Evolutionary conservation across 2,329 filamentous ascomycete species (phyloP), one percentile per base, ranked within the genome.

Genomic region (Taxawa tesnikishii): DNA sequence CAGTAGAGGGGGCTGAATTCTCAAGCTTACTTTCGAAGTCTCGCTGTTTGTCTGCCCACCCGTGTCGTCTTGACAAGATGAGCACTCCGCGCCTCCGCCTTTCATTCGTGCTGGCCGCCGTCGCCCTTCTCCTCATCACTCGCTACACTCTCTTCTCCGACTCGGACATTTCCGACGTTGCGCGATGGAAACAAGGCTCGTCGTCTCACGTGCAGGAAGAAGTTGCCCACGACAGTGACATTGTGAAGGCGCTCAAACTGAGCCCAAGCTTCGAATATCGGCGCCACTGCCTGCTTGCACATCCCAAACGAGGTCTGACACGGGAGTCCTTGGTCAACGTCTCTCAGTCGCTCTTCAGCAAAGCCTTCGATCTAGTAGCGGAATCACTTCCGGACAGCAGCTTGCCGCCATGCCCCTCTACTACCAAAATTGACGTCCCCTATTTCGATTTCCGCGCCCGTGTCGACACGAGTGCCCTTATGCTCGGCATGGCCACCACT

Each of bases 401-500:
- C 7, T 33, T 43, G 13, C 43, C 43, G 19, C 33, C 37, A 3
- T 46, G 43, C 11, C 26, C 38, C 6, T 34, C 24, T 18, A 30
- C 37, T 8, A 23, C 36, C 14, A 29, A 31, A 15, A 33, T 46
- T 9, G 32, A 41, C 6, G 43, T 46, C 2, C 43, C 43, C 6
- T 35, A 43, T 12, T 41, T 41, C 29, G 15, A 28, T 11, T 40
- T 34, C 6, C 38, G 35, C 26, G 26, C 32, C 8, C 25, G 32
- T 13, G 23, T 18, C 10, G 35, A 33, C 32, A 48, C 45, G 10
- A 32, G 33, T 14, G 33, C 31, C 10, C 34, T 48, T 5, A 43
- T 48, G 37, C 37, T 48, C 5, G 45, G 45, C 5, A 38, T 46
- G 14, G 44, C 45, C 6, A 48, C 45, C 14, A 39, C 38, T 6